Evolutionary conservation across 1,284 basidiomycete species (phyloP).

Genomic region (Trametes pubescens): DNA sequence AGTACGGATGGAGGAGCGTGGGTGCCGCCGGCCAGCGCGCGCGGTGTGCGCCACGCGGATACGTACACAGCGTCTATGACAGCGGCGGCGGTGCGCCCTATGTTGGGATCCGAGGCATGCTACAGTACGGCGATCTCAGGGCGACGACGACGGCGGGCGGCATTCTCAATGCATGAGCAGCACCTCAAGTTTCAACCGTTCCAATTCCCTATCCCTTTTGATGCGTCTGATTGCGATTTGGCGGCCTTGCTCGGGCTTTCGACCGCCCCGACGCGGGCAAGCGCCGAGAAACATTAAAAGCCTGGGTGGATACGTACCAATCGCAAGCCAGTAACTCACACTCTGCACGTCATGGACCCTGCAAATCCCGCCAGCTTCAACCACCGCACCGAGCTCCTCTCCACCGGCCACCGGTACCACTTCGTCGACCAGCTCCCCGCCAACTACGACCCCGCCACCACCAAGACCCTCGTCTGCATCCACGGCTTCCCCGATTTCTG

Average conservation of each 20-base stretch:
- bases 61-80: not conserved
- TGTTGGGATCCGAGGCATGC: not conserved
- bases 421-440: constrained; percentile 69
- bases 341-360: constrained; percentile 53
- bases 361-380: constrained; percentile 58
- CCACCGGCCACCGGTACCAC: constrained; percentile 69
- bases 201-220: not conserved
- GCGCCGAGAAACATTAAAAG: constrained; percentile 29
- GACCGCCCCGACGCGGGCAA: constrained; percentile 17
- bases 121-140: constrained; percentile 5
- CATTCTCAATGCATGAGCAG: not conserved
- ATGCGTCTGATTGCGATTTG: constrained; percentile 26
- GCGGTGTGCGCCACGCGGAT: constrained; percentile 1
- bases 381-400: constrained; percentile 56
- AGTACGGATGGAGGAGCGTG: not conserved
- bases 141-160: not conserved
- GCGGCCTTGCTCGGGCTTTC: constrained; percentile 24
- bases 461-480: constrained; percentile 66
- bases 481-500: constrained; percentile 81
- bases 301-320: constrained; percentile 9
- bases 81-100: not conserved
- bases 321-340: constrained; percentile 6
- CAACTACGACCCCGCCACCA: constrained; percentile 48
- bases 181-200: not conserved
- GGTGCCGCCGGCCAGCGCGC: not conserved